Base-by-base conservation (phyloP, 192 early-diverging fungal species). In the Tieghemiomyces parasiticus region DNA sequence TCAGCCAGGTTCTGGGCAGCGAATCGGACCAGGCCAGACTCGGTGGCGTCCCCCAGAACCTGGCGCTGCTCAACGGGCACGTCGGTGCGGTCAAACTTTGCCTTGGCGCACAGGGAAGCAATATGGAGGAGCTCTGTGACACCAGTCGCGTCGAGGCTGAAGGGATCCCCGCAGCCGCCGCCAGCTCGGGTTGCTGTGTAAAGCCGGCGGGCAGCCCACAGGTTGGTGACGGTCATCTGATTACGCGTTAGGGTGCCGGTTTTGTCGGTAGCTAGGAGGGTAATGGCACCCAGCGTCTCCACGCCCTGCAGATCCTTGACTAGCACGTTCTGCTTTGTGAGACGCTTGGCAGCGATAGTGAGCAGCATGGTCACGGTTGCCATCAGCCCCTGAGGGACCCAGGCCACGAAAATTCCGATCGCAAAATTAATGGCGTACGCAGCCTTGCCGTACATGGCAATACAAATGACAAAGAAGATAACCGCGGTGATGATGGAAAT, bases 241-340 rank as follows among this genome's bases (percentile, higher is more conserved):
- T 95, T 97, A 59, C 88, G 77, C 33, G 94, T 97, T 60, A 97
- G 75, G 49, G 94, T 97, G 58, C 94, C 94, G 14, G 94, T 95
- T 69, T 97, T 97, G 73, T 97, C 94, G 3, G 92, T 97, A 26
- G 94, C 94, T 35, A 97, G 79, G 24, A 95, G 74, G 33, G 94
- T 97, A 60, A 97, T 93, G 12, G 92, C 94, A 52, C 94, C 94
- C 28, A 97, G 80, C 16, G 94, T 97, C 67, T 97, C 94, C 16
- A 97, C 94, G 67, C 90, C 91, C 63, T 91, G 87, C 42, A 97
- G 73, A 65, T 95, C 90, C 67, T 97, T 97, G 65, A 97, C 94
- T 32, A 97, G 75, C 31, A 95, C 91, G 60, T 94, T 88, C 62
- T 84, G 72, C 13, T 69, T 32, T 0, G 91, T 89, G 91, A 97